phyloP scores from a whole-genome alignment of 164 flowering plant species.

The Buxus sempervirens region DNA sequence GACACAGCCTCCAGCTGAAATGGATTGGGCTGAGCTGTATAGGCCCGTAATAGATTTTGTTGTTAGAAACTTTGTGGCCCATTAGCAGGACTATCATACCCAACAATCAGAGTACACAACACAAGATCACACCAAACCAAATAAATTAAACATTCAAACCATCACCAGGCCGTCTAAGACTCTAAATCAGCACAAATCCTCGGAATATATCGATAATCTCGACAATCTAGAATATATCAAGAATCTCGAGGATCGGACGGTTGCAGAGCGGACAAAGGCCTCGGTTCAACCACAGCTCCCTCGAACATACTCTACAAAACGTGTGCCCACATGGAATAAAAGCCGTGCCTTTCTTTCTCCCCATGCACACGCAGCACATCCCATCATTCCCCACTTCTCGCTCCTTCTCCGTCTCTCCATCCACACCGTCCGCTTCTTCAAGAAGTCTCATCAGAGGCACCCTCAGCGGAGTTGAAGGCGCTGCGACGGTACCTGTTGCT shows the following conservation, averaged over 20 bases:
- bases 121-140: no score
- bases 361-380: slow-evolving; percentile 93
- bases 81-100: no score
- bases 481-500: neutral
- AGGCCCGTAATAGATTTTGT: no score
- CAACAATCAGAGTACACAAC: no score
- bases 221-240: slow-evolving; percentile 52
- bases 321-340: no score
- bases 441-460: slow-evolving; percentile 63
- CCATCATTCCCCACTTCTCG: slow-evolving; percentile 26
- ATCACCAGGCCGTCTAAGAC: no score
- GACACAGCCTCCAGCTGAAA: no score
- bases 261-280: slow-evolving; percentile 88
- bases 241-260: slow-evolving; percentile 65
- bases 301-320: slow-evolving; percentile 80
- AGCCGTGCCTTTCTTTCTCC: slow-evolving; percentile 83
- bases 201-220: no score
- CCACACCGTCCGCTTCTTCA: slow-evolving; percentile 42
- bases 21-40: no score
- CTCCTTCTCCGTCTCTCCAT: slow-evolving; percentile 11
- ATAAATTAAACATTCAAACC: no score
- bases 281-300: slow-evolving; percentile 80
- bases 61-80: no score
- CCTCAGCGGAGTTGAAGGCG: slow-evolving; percentile 40
- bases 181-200: no score